Base-by-base conservation (phyloP, 176 grass and related monocot species). In the Ensete ventricosum region DNA sequence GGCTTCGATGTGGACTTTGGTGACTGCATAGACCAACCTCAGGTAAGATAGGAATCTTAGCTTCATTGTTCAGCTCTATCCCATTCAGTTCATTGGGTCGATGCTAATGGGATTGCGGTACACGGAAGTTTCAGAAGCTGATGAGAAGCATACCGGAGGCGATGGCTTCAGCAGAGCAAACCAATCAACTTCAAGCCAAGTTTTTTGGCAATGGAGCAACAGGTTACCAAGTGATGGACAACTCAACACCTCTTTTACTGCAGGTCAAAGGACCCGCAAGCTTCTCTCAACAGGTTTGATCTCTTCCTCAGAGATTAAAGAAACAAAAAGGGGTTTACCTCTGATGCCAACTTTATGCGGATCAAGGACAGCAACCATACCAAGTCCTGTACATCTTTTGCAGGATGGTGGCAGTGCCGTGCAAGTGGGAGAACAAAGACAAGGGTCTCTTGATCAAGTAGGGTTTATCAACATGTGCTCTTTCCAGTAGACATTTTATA, bases 201-300 rank as follows among this genome's bases (percentile, higher is more conserved):
- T 58, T 50, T 65, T 77, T 63, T 64, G 76, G 62, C 19, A 6
- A 24, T 26, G 59, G 53, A n/a, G 6, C 21, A 34, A 13, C 58
- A 22, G 53, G 55, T 78, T 78, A 62, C 34, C 74, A 69, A 77
- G 64, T 54, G 64, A 63, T 83, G 20, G 13, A 63, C 9, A 0
- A n/a, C n/a, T 55, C 17, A 63, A 48, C 54, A 14, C 4, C 62
- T 29, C 1, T 29, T 81, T 48, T 71, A 83, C 53, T 50, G 5
- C 74, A 77, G 62, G 48, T 54, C 11, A 53, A 83, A 58, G 53
- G 19, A 20, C 48, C 53, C 48, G 67, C 67, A 16, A 11, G 23
- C 73, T 77, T 84, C 21, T 71, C 76, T 65, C 82, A 79, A 0
- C 34, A 76, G 82, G 17, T 79, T 55, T 48, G 24, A 27, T 68